Conservation (phyloP, 1,139 yeast genomes). For the Suhomyces panamericanus region DNA sequence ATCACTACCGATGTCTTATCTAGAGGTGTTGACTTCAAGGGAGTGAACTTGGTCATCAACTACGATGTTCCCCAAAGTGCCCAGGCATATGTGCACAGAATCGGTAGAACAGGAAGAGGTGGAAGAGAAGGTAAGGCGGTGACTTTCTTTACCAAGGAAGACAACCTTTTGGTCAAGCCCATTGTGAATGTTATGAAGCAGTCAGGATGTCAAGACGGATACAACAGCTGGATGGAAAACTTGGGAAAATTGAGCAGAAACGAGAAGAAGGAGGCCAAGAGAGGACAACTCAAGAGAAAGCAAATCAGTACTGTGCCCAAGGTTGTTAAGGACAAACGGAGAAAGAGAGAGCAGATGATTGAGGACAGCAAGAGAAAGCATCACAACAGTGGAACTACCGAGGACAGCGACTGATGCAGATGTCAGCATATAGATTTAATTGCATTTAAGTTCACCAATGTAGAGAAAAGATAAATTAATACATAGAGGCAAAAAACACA, state of each 20-base stretch:
- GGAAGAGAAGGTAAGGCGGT: conserved; percentile 85
- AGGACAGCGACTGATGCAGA: background rate
- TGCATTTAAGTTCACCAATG: too few species aligned
- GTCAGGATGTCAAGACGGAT: conserved; percentile 69
- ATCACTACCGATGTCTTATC: conserved; percentile 95
- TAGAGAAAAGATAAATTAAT: too few species aligned
- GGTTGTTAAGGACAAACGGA: conserved; percentile 63
- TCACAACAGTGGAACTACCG: background rate
- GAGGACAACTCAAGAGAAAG: conserved; percentile 61
- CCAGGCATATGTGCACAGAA: conserved; percentile 94
- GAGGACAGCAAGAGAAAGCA: conserved; percentile 68
- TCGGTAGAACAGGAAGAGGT: conserved; percentile 98
- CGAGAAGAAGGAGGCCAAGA: conserved; percentile 65
- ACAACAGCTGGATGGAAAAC: conserved; percentile 80
- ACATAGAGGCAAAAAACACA: too few species aligned
- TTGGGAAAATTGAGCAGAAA: conserved; percentile 67
- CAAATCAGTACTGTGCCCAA: conserved; percentile 87
- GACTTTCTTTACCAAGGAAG: conserved; percentile 92
- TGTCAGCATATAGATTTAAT: too few species aligned
- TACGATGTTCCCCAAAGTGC: conserved; percentile 95
- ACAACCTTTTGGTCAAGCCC: conserved; percentile 70
- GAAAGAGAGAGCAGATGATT: conserved; percentile 68
- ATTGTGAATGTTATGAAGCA: conserved; percentile 94
- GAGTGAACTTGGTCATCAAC: conserved; percentile 90
- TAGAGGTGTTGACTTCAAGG: conserved; percentile 96